A percentile compares a stretch with the other conserved stretches of the same genome.
Conservation (phyloP, 345 rosid species). For the Bruguiera sexangula region DNA sequence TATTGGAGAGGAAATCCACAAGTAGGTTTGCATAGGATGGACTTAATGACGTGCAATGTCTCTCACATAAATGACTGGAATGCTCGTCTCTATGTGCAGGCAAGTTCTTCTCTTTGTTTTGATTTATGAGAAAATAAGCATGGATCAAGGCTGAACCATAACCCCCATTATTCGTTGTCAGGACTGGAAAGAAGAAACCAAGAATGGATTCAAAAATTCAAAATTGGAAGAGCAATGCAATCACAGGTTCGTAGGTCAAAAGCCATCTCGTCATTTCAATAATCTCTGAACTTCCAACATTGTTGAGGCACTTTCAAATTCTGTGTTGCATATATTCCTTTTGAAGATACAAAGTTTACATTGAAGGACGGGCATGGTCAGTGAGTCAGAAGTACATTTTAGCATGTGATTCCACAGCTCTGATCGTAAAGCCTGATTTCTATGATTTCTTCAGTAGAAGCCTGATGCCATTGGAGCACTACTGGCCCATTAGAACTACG, state of each 20-base stretch:
- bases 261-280: too few relatives aligned
- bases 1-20: constrained; percentile 59
- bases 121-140: background rate
- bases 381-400: constrained; percentile 79
- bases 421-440: constrained; percentile 44
- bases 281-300: background rate
- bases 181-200: constrained; percentile 48
- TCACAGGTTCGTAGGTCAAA: constrained; percentile 37
- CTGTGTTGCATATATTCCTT: background rate
- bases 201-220: constrained; percentile 46
- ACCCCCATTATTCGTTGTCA: background rate
- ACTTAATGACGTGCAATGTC: constrained; percentile 50
- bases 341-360: constrained; percentile 62
- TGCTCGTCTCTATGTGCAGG: constrained; percentile 33
- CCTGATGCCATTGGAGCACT: constrained; percentile 64
- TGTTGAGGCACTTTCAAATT: background rate
- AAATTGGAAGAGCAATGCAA: constrained; percentile 55
- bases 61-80: constrained; percentile 35
- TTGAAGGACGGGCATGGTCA: constrained; percentile 81
- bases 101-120: background rate
- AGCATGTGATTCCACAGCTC: constrained; percentile 64
- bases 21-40: constrained; percentile 29
- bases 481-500: constrained; percentile 65
- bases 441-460: constrained; percentile 63
- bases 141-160: background rate